A percentile compares a stretch with the other conserved stretches of the same genome.
phyloP scores from a whole-genome alignment of 352 stramenopile species.

The Phytophthora fragariae region DNA sequence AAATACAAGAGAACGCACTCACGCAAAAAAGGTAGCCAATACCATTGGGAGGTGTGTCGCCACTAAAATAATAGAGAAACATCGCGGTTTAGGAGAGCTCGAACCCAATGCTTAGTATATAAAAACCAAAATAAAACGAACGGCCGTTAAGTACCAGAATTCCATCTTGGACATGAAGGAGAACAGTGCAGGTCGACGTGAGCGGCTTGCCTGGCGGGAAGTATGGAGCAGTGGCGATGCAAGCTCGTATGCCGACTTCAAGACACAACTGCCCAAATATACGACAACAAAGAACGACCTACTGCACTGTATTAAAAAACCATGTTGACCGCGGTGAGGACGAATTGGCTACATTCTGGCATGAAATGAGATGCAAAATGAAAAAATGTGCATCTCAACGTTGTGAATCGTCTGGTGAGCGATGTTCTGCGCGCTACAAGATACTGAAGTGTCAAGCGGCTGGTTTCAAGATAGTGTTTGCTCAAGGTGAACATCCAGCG shows the following conservation, averaged over 20 bases:
- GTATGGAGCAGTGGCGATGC: background rate
- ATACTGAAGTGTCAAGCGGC: background rate
- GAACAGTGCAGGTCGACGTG: background rate
- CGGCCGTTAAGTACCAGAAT: background rate
- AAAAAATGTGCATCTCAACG: background rate
- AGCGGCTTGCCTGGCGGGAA: background rate
- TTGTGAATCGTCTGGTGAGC: background rate
- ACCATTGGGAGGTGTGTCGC: background rate
- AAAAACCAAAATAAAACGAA: background rate
- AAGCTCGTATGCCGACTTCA: background rate
- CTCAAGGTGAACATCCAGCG: background rate
- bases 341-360: background rate
- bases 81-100: background rate
- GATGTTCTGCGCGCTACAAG: background rate
- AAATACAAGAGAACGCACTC: background rate
- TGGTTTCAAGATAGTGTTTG: background rate
- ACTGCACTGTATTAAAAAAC: background rate
- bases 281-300: background rate
- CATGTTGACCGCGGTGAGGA: background rate
- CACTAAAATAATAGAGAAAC: background rate
- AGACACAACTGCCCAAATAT: background rate
- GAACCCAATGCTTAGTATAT: no score
- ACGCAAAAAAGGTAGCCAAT: background rate
- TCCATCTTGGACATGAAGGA: background rate
- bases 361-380: background rate